Base-by-base conservation (phyloP, 495 filamentous ascomycete genomes). In the Aspergillus sparsus region DNA sequence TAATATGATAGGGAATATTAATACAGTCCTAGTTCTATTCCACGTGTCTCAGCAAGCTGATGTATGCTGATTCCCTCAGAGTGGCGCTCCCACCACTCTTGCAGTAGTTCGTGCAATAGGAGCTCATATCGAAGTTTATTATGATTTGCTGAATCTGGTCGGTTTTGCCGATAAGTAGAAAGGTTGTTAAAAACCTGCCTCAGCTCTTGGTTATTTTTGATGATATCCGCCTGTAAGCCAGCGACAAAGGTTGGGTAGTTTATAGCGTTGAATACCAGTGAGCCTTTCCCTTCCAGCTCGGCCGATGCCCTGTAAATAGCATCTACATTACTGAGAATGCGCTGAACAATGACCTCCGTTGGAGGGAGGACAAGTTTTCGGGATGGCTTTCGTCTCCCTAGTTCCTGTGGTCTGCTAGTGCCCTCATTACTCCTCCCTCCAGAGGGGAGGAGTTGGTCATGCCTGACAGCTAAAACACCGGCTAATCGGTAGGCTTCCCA, bases 401-500 rank as follows among this genome's bases (percentile, higher is more conserved):
- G 5, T 2, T 54, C 15, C 11, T 37, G 34, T 10, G 13, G 39
- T 41, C n/a, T 32, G 15, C 12, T 18, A 41, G 13, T 41, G 51
- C n/a, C 34, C 21, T 27, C 21, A 16, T 13, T 16, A 16, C 15
- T 16, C 3, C 12, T 12, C 42, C 15, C 42, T 13, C 12, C 15
- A n/a, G 42, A 12, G 7, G 42, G 15, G 7, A 46, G 18, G 3
- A 46, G 42, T 1, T 46, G 42, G 5, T 16, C 39, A 68, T 58
- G 10, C 5, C 62, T 44, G 5, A 65, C 33, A 16, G 60, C 54
- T 31, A 77, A 34, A 12, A 77, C 72, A 0, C 69, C 72, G n/a
- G 74, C 69, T 13, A 74, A 49, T 10, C 67, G 66, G 58, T 75
- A 62, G 1, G 71, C 69, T 59, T 75, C 72, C 74, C 74, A 77